These are phyloP conservation scores for Trametes sanguinea DNA, from an alignment of 768 basidiomycete species.

Conservation along the genomic window DNA sequence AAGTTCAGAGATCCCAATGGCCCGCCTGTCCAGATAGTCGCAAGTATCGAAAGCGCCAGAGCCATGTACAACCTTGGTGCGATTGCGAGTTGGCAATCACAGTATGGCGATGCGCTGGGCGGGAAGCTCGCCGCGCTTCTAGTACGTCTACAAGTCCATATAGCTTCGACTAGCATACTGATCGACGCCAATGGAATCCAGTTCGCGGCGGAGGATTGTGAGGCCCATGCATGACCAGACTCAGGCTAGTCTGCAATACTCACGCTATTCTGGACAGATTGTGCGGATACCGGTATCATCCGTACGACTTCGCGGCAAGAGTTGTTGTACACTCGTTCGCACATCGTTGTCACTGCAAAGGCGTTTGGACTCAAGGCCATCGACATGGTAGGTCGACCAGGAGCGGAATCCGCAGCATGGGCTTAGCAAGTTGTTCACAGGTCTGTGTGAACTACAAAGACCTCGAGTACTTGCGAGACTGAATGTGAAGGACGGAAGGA, in stretches of 20 bases:
- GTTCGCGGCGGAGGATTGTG: conserved; percentile 97
- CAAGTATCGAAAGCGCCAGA: conserved; percentile 84
- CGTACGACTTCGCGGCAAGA: conserved; percentile 76
- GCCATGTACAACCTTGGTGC: conserved; percentile 64
- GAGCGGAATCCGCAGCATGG: background rate
- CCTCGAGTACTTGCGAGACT: conserved; percentile 56
- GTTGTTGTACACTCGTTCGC: conserved; percentile 80
- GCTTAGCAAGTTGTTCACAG: conserved; percentile 36
- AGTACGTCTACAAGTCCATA: conserved; percentile 42
- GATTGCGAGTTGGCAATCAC: conserved; percentile 71
- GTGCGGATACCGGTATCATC: conserved; percentile 83
- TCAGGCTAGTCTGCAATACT: background rate
- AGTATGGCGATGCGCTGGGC: conserved; percentile 45
- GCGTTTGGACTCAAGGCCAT: conserved; percentile 84
- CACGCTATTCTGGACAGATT: conserved; percentile 51
- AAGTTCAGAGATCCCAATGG: conserved; percentile 23
- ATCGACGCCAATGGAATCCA: conserved; percentile 31
- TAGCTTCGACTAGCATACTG: too few species aligned
- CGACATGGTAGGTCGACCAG: conserved; percentile 71
- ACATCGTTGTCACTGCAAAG: conserved; percentile 79
- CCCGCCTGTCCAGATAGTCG: conserved; percentile 58
- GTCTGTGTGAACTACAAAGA: conserved; percentile 91
- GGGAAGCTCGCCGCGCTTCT: conserved; percentile 65
- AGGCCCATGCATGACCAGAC: conserved; percentile 17
- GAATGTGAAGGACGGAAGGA: conserved; percentile 82